A percentile compares a stretch with the other conserved stretches of the same genome.
phyloP scores from a whole-genome alignment of 2,329 filamentous ascomycete genomes.

The Triangularia verruculosa region DNA sequence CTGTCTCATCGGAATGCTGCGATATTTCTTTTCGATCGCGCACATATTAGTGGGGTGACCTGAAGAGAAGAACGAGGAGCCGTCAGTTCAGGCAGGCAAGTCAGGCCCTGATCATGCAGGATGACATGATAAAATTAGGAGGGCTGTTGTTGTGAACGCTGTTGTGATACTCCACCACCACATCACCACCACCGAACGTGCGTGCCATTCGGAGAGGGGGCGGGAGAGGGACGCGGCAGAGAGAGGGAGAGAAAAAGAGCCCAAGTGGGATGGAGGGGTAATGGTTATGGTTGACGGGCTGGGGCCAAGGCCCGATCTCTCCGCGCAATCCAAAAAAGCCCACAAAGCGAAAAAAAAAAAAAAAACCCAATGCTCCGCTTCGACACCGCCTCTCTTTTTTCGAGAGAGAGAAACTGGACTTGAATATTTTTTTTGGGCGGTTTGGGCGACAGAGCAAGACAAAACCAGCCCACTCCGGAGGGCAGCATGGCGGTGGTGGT shows the following conservation, averaged over 20 bases:
- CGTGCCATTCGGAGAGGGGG: background rate
- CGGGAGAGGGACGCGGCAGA: background rate
- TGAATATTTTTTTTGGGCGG: background rate
- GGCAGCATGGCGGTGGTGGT: background rate
- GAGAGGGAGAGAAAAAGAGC: too few species aligned
- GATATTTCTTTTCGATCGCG: background rate
- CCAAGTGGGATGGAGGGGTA: background rate
- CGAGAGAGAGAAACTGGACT: background rate
- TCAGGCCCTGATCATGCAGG: background rate
- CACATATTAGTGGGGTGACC: background rate
- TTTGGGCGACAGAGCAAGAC: background rate
- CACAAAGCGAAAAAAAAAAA: background rate
- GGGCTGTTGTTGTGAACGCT: background rate
- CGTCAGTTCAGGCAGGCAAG: too few species aligned
- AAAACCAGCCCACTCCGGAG: background rate
- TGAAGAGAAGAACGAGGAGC: too few species aligned
- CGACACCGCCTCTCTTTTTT: background rate
- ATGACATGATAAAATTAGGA: background rate
- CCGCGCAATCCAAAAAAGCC: background rate
- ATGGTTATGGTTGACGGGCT: too few species aligned
- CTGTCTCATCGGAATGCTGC: background rate
- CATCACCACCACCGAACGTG: background rate
- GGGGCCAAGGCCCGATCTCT: background rate
- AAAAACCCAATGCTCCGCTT: background rate
- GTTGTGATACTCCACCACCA: background rate